Evolutionary conservation across 345 rosid genomes (phyloP), one percentile per base, ranked within the genome.

Genomic region (Eucalyptus pauciflora): DNA sequence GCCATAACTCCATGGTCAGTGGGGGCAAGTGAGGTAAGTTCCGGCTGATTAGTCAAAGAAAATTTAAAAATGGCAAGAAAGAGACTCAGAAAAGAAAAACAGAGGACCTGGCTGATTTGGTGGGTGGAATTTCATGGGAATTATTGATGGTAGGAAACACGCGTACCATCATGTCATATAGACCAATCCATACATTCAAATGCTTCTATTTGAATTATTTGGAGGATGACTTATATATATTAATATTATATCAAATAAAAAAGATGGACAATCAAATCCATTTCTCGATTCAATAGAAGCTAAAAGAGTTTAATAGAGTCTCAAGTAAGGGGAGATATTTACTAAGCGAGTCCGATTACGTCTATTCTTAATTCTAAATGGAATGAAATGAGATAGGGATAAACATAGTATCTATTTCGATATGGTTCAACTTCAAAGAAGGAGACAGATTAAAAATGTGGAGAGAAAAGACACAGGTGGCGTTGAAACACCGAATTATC

Each of bases 121-220:
- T 20, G 48, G 29, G 15, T 76, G 27, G 48, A 20, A 41, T 33
- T 13, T 76, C 83, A 20, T 24, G 83, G 83, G 37, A 76, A 18
- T 48, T 4, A 11, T 41, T 76, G 76, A 62, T 27, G 13, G 4
- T 20, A 13, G 48, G 15, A 22, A 45, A 22, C 83, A 45, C 16
- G 27, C 24, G 29, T 20, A 41, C 13, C 9, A 18, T 52, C 58
- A 52, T 8, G 58, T 52, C 24, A 7, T 52, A 8, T 52, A 20
- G 10, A 52, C 25, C 0, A 18, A 1, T 1, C 3, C 1, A 10
- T 20, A 20, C 25, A 1, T 18, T 1, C 1, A 20, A 52, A 7
- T 52, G 25, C 10, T 52, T 52, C 2, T 25, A 20, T 8, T 52
- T 52, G 25, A 52, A 52, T 52, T 51, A 17, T 52, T 2, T 0